A percentile compares a stretch with the other conserved stretches of the same genome.
These are phyloP conservation scores for Botrytis paeoniae DNA, from an alignment of 2,329 filamentous ascomycete genomes.

Conservation along the genomic window DNA sequence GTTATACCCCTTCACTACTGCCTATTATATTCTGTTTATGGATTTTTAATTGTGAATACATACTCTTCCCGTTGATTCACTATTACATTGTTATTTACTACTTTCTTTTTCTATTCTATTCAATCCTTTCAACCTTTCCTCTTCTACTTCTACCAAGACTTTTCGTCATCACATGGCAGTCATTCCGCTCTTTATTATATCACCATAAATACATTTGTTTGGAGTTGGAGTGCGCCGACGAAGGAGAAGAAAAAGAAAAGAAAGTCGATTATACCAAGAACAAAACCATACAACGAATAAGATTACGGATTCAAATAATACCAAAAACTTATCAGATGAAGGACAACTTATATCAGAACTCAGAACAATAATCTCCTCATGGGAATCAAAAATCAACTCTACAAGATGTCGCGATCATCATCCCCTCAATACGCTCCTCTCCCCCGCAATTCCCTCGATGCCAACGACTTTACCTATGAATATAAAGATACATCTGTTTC, in stretches of 20 bases:
- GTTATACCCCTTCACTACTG: too few species aligned
- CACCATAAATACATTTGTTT: not conserved
- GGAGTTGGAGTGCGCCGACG: not conserved
- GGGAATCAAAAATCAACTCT: not conserved
- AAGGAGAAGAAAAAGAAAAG: not conserved
- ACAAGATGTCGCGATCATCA: conserved; percentile 24
- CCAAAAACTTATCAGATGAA: not conserved
- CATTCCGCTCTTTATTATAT: not conserved
- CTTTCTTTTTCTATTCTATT: not conserved
- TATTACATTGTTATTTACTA: not conserved
- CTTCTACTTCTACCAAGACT: not conserved
- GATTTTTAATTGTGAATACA: not conserved
- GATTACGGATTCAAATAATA: not conserved
- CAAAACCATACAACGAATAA: not conserved
- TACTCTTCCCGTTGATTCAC: not conserved
- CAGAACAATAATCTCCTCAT: not conserved
- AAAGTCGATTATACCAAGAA: not conserved
- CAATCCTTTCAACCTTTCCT: not conserved
- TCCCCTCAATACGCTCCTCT: conserved; percentile 31
- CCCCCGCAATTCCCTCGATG: conserved; percentile 27
- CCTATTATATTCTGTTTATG: not conserved
- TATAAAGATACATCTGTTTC: conserved; percentile 31
- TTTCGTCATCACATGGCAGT: not conserved
- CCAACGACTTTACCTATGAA: conserved; percentile 23
- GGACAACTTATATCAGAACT: not conserved